A percentile compares a stretch with the other conserved stretches of the same genome.
Evolutionary conservation across 2,329 filamentous ascomycete species (phyloP).

Genomic region (Clarireedia monteithiana): DNA sequence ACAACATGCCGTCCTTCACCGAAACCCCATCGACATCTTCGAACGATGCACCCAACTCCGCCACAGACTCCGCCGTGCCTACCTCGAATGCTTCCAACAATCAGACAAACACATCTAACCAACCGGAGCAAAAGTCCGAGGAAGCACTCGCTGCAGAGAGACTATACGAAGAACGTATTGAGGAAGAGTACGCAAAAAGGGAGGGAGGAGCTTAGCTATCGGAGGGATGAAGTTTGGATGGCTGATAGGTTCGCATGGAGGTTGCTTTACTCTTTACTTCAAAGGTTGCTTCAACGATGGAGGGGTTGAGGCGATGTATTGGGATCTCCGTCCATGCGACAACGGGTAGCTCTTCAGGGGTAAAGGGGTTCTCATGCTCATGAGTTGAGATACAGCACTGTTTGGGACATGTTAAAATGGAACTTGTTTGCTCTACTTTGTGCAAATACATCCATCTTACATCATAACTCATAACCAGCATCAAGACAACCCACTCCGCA

Average conservation of each 20-base stretch:
- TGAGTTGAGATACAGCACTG: too few relatives aligned
- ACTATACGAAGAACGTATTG: conserved; percentile 14
- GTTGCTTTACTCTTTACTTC: too few relatives aligned
- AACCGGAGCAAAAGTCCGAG: conserved; percentile 7
- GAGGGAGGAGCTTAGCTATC: conserved; percentile 25
- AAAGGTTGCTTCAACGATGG: too few relatives aligned
- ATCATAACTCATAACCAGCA: too few relatives aligned
- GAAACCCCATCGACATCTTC: not conserved
- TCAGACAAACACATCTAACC: not conserved
- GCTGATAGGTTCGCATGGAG: not conserved
- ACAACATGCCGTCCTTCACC: conserved; percentile 8
- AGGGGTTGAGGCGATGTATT: too few relatives aligned
- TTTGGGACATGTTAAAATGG: too few relatives aligned
- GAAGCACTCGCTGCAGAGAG: conserved; percentile 12
- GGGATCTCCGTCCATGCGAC: too few relatives aligned
- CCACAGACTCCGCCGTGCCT: not conserved
- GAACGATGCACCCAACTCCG: not conserved
- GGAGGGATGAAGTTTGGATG: not conserved
- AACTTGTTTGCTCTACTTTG: too few relatives aligned
- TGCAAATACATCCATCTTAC: too few relatives aligned
- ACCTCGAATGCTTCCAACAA: not conserved
- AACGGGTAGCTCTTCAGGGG: too few relatives aligned
- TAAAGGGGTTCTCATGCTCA: too few relatives aligned
- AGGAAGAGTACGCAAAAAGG: conserved; percentile 18
- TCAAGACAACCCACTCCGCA: too few relatives aligned